Percentiles rank a stretch among this genome's conserved stretches.
Conservation (phyloP, 2,329 filamentous ascomycete genomes). For the Fusarium setosum region DNA sequence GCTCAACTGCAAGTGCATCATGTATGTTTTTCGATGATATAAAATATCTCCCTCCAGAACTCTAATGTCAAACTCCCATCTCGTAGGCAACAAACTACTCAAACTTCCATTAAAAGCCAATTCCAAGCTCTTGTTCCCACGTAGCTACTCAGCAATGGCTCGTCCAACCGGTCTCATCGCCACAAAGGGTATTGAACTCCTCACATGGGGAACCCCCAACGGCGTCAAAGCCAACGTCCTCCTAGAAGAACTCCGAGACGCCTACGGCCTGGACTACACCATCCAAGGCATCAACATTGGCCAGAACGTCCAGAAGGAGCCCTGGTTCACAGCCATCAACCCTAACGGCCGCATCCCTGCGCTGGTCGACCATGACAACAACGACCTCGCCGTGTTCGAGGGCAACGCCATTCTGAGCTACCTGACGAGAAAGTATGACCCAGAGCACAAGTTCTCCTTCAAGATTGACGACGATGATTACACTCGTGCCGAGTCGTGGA, state of each 20-base stretch:
- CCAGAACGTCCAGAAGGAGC: conserved; percentile 74
- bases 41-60: neutral
- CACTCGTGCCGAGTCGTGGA: conserved; percentile 59
- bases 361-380: conserved; percentile 73
- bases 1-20: neutral
- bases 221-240: conserved; percentile 69
- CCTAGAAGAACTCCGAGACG: conserved; percentile 74
- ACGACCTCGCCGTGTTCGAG: conserved; percentile 76
- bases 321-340: conserved; percentile 71
- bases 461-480: conserved; percentile 52
- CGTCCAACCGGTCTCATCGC: conserved; percentile 66
- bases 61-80: neutral
- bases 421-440: conserved; percentile 78
- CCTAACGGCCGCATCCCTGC: conserved; percentile 76
- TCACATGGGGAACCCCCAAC: conserved; percentile 67
- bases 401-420: conserved; percentile 80
- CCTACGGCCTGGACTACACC: conserved; percentile 70
- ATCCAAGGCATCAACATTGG: conserved; percentile 68
- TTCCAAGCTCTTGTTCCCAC: neutral
- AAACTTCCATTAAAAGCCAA: no score
- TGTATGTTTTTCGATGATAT: neutral
- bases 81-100: no score
- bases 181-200: conserved; percentile 72
- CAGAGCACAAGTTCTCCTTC: conserved; percentile 58
- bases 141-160: conserved; percentile 38